phyloP scores from a whole-genome alignment of 257 asterid species.

The Haberlea rhodopensis region DNA sequence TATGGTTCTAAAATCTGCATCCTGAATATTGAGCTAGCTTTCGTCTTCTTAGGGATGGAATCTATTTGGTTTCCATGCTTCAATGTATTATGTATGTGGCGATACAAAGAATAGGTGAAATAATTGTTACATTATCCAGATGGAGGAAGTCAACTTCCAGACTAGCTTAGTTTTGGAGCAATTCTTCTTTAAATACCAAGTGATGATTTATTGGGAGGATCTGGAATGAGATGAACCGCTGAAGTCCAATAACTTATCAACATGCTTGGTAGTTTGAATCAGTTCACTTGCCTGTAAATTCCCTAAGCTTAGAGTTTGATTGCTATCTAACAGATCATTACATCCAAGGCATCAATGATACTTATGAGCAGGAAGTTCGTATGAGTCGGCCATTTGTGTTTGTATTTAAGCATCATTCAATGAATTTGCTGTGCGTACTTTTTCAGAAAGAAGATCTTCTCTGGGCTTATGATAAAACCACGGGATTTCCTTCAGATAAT shows the following conservation, averaged over 20 bases:
- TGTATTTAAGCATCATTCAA: background rate
- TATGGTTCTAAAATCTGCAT: constrained; percentile 7
- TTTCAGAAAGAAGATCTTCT: background rate
- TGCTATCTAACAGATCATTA: background rate
- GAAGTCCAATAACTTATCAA: background rate
- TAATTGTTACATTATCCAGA: background rate
- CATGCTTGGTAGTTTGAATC: background rate
- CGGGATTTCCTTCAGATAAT: too few relatives aligned
- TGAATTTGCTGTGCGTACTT: too few relatives aligned
- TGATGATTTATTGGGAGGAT: background rate
- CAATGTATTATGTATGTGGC: background rate
- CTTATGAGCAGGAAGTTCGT: background rate
- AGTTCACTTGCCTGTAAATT: too few relatives aligned
- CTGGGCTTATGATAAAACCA: too few relatives aligned
- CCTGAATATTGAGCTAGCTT: too few relatives aligned
- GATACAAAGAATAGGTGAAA: background rate
- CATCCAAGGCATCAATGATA: too few relatives aligned
- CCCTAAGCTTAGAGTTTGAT: background rate
- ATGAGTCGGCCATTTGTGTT: too few relatives aligned
- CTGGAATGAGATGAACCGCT: background rate
- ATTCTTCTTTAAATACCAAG: background rate
- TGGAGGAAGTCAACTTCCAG: background rate
- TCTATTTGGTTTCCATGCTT: background rate
- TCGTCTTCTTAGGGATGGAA: background rate
- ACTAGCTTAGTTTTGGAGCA: background rate